A percentile compares a stretch with the other conserved stretches of the same genome.
Evolutionary conservation across 2,329 filamentous ascomycete genomes (phyloP).

Genomic region (Claviceps maximensis): DNA sequence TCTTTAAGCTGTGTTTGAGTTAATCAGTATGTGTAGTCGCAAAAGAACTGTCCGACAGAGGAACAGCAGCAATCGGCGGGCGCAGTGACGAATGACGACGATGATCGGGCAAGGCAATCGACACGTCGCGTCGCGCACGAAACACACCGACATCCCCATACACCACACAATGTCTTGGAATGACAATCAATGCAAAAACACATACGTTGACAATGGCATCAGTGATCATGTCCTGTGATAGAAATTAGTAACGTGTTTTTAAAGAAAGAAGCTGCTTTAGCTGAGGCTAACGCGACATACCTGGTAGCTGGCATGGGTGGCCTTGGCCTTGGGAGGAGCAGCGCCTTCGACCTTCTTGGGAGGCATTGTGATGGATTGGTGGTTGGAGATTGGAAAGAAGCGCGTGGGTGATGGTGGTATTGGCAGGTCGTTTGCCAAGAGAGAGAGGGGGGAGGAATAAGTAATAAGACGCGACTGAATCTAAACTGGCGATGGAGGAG

Average conservation of each 20-base stretch:
- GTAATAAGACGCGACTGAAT: constrained; percentile 14
- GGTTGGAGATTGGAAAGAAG: constrained; percentile 9
- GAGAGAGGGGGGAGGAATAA: background rate
- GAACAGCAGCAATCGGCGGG: too few relatives aligned
- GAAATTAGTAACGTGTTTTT: constrained; percentile 11
- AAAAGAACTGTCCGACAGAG: background rate
- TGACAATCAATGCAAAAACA: constrained; percentile 19
- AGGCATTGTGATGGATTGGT: constrained; percentile 35
- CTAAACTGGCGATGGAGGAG: constrained; percentile 10
- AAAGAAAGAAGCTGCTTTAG: background rate
- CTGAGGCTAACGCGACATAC: constrained; percentile 24
- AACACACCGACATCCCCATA: background rate
- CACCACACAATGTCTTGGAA: constrained; percentile 23
- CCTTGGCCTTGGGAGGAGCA: constrained; percentile 32
- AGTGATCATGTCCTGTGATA: constrained; percentile 45
- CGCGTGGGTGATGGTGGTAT: constrained; percentile 2
- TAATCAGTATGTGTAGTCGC: constrained; percentile 23
- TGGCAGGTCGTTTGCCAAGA: background rate
- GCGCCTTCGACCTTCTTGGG: constrained; percentile 41
- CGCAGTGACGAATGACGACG: background rate
- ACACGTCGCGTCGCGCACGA: background rate
- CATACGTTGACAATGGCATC: constrained; percentile 49
- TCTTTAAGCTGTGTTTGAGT: constrained; percentile 41
- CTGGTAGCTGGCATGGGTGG: constrained; percentile 45
- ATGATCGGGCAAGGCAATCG: background rate